Base-by-base conservation (phyloP, 495 filamentous ascomycete species). In the Annulohypoxylon stygium region DNA sequence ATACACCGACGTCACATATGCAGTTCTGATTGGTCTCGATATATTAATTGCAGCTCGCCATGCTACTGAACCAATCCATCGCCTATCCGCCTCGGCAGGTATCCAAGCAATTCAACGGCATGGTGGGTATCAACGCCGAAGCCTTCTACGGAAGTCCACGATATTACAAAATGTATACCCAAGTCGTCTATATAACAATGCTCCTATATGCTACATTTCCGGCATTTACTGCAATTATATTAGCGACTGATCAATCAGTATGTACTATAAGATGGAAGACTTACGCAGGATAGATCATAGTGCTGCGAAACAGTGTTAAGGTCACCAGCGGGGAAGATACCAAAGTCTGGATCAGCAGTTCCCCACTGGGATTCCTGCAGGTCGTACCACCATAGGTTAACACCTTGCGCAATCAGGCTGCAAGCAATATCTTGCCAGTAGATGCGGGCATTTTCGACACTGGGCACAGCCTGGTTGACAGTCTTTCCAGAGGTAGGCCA, bases 401-500 rank as follows among this genome's bases (percentile, higher is more conserved):
- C 80, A 25, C 85, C 84, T 58, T 86, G 89, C 61, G 90, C 85
- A 55, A 92, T 81, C 47, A 77, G 53, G 76, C 82, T 76, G 87
- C 93, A 96, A 34, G 85, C 91, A 67, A 93, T 88, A 54, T 89
- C 79, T 70, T 91, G 85, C 91, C 92, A 96, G 83, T 90, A 96
- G 45, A 80, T 86, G 82, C 91, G 85, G 45, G 92, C 90, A 79
- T 95, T 94, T 39, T 78, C 83, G 33, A 77, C 37, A 65, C 79
- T 88, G 50, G 93, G 83, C 12, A 89, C 86, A 71, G 89, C 92
- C 33, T 86, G 76, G 74, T 85, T 86, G 70, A 86, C 78, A 4
- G 80, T 84, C 26, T 82, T 75, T 26, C 93, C 93, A 66, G 80
- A 84, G 5, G 91, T 88, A 62, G 93, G 93, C 91, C 90, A 94